Evolutionary conservation across 2,329 filamentous ascomycete genomes (phyloP), one percentile per base, ranked within the genome.

Genomic region (Clonostachys rhizophaga): DNA sequence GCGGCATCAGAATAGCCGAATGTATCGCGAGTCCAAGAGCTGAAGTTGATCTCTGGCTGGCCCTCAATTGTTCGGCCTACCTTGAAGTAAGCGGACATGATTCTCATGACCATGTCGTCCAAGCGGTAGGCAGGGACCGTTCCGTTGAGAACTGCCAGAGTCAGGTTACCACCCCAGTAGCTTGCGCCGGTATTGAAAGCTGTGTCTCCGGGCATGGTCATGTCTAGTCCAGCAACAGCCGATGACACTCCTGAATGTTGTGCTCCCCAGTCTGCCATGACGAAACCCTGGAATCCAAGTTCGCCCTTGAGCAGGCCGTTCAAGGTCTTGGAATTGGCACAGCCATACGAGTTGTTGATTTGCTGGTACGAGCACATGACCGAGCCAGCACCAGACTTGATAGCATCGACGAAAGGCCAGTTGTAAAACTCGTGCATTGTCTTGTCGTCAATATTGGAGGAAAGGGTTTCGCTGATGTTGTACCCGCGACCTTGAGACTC

Each of bases 31-130:
- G 86, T 89, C 92, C 92, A 97, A 6, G 90, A 90, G 57, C 86
- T 86, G 68, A 96, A 96, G 75, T 91, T 97, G 65, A 88, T 83
- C 3, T 73, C 69, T 0, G 68, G 64, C 44, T 74, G 65, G 5
- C 66, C 59, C 20, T 70, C 65, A 3, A 82, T 55, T 0, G 70
- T 75, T 52, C 75, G 71, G 45, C 81, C 81, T 36, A 84, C 80
- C 65, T 86, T 86, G 71, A 84, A 87, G 61, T 79, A 83, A 39
- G 83, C 73, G 6, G 84, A 76, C 81, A 87, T 85, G 60, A 87
- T 95, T 56, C 94, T 84, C 66, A 90, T 86, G 6, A 83, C 89
- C 86, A 96, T 95, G 61, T 97, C 94, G 56, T 96, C 91, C 10
- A 97, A 64, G 44, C 92, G 82, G 79, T 87, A 95, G 55, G 88